Base-by-base conservation (phyloP, 2,329 filamentous ascomycete species). In the Ascochyta viciae-villosae region DNA sequence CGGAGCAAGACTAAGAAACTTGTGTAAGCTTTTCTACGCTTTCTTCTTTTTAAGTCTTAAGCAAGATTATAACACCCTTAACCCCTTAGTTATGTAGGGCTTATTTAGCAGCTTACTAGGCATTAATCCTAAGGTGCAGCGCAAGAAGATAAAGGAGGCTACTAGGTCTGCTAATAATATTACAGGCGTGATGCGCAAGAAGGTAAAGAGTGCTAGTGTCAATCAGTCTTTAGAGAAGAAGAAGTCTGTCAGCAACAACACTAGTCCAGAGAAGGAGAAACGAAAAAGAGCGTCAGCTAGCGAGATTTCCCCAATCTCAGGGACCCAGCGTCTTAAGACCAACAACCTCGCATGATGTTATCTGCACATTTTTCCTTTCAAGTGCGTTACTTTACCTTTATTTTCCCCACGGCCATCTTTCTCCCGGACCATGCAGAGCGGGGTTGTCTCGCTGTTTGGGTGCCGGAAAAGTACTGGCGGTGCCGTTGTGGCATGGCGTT, bases 141-240 rank as follows among this genome's bases (percentile, higher is more conserved):
- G n/a, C n/a, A n/a, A 86, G 23, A 83, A 85, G 61, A 81, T 91
- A 42, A 86, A 89, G 41, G 88, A 92, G 71, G 90, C 88, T 26
- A 90, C 87, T 66, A 89, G 88, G 77, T 83, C 80, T 7, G 91
- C 91, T 6, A 92, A 84, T n/a, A 90, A 95, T 70, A 78, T 96
- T 13, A 86, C 84, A 0, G 84, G 87, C n/a, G 79, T 94, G 41
- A 88, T 94, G 38, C 87, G 89, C 71, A 86, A 87, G 70, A 93
- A 85, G 74, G 80, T 77, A 62, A 93, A 85, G 74, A 57, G 64
- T 6, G 61, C 59, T 6, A 8, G 35, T 15, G 40, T 23, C 7
- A 55, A 8, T 29, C 6, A 29, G 27, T 29, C 27, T 10, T 1
- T 1, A 8, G 9, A 29, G 16, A 16, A 16, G 16, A 16, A 16